Evolutionary conservation across 305 asterid species (phyloP).

Genomic region (Lippia alba): DNA sequence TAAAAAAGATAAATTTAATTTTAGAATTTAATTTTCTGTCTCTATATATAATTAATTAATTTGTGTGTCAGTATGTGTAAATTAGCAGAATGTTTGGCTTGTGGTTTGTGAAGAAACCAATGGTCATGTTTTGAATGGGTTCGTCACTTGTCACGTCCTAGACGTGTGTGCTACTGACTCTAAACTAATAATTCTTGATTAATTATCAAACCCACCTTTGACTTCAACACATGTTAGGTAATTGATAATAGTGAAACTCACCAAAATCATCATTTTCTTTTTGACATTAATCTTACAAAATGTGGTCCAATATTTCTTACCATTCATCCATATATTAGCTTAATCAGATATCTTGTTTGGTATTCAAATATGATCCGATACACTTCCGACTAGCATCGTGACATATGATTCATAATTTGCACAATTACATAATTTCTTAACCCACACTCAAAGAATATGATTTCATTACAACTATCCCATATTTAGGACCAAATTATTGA

Average conservation of each 20-base stretch:
- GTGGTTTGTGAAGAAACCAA: not conserved
- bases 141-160: conserved; percentile 35
- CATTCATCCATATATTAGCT: not conserved
- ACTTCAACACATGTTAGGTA: conserved; percentile 15
- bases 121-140: conserved; percentile 2
- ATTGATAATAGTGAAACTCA: not conserved
- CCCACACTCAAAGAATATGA: conserved; percentile 50
- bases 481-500: too few species aligned
- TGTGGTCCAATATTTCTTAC: not conserved
- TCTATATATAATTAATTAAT: not conserved
- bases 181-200: conserved; percentile 5
- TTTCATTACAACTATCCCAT: conserved; percentile 7
- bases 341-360: too few species aligned
- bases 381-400: too few species aligned
- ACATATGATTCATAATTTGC: too few species aligned
- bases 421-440: conserved; percentile 35
- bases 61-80: not conserved
- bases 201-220: conserved; percentile 24
- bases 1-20: conserved; percentile 2
- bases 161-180: conserved; percentile 31
- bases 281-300: not conserved
- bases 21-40: conserved; percentile 19
- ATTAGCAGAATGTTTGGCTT: conserved; percentile 25
- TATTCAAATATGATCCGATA: too few species aligned
- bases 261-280: not conserved